Base-by-base conservation (phyloP, 768 basidiomycete genomes). In the Pisolithus orientalis region DNA sequence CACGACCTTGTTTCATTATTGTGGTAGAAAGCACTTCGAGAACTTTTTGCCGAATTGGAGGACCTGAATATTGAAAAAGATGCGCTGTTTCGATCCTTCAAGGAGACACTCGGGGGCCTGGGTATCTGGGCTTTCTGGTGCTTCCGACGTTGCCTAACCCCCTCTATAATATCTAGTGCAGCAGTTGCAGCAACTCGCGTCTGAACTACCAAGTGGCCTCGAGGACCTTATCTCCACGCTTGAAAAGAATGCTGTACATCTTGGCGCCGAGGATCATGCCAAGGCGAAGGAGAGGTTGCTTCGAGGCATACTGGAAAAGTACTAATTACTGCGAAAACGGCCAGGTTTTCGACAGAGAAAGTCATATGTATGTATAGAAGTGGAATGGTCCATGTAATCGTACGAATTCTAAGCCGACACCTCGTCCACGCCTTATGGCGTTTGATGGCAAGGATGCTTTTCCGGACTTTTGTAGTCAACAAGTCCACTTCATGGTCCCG, bases 211-310 rank as follows among this genome's bases (percentile, higher is more conserved):
- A 5, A 71, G 61, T 29, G 73, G 75, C 43, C 64, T 80, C 31
- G 85, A 86, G 59, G 73, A 73, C 40, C 72, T 72, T 7, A 76
- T 84, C 46, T 65, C 72, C 2, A 64, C 61, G 11, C 67, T 82
- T 7, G 84, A 87, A 55, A 83, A 80, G 64, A 75, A 76, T 53
- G 68, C 70, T 54, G 80, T 77, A 54, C 66, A 68, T 13, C 58
- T 70, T 14, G 59, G 65, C 16, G 66, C 63, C 47, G 54, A 70
- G 38, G 68, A 70, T 39, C 59, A 67, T 31, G 62, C 61, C 49
- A 70, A 55, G 46, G 66, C 66, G 40, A 68, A 70, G 31, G 67
- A 68, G 53, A 70, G 57, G 50, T 63, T 68, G 11, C 63, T 68
- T 11, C 66, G 67, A 10, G 65, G 68, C 21, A 68, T 68, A 29